Percentiles rank a stretch among this genome's conserved stretches.
Conservation (phyloP, 2,329 filamentous ascomycete genomes). For the Trichophyton schoenleinii region DNA sequence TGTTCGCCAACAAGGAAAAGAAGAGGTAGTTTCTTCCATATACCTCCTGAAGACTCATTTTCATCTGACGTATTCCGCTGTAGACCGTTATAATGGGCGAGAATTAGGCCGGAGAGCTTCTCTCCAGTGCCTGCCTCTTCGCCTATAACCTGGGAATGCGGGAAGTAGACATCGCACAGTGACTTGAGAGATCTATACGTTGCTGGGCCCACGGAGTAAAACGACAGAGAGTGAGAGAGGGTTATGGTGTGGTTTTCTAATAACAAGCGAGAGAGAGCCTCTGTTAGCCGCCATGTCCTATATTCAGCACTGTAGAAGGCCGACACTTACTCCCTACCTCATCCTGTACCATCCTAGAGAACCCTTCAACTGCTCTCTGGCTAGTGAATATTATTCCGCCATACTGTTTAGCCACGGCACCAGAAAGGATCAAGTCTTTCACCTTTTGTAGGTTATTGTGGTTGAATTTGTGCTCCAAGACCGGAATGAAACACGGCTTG, state of each 20-base stretch:
- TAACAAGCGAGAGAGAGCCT: neutral
- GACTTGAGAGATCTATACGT: slow-evolving; percentile 53
- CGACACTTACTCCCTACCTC: slow-evolving; percentile 20
- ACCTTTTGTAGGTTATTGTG: slow-evolving; percentile 24
- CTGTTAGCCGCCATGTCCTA: neutral
- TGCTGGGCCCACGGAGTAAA: slow-evolving; percentile 40
- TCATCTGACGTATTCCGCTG: slow-evolving; percentile 14
- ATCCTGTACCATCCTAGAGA: slow-evolving; percentile 25
- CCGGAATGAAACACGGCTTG: slow-evolving; percentile 33
- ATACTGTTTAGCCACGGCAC: slow-evolving; percentile 25
- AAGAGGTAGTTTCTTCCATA: slow-evolving; percentile 40
- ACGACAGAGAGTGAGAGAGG: slow-evolving; percentile 19
- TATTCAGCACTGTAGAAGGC: neutral
- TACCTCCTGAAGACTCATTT: slow-evolving; percentile 16
- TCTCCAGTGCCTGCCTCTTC: slow-evolving; percentile 77
- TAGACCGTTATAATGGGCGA: slow-evolving; percentile 54
- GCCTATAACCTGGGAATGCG: slow-evolving; percentile 53
- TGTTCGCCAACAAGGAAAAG: slow-evolving; percentile 87
- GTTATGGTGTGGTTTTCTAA: slow-evolving; percentile 4
- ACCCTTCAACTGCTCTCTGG: slow-evolving; percentile 37
- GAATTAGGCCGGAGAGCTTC: slow-evolving; percentile 62
- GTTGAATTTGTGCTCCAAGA: slow-evolving; percentile 35
- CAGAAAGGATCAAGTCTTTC: slow-evolving; percentile 25
- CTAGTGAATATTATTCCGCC: slow-evolving; percentile 40
- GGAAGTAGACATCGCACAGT: slow-evolving; percentile 34